Conservation (phyloP, 306 rosid genomes). For the Acacia acuminata region DNA sequence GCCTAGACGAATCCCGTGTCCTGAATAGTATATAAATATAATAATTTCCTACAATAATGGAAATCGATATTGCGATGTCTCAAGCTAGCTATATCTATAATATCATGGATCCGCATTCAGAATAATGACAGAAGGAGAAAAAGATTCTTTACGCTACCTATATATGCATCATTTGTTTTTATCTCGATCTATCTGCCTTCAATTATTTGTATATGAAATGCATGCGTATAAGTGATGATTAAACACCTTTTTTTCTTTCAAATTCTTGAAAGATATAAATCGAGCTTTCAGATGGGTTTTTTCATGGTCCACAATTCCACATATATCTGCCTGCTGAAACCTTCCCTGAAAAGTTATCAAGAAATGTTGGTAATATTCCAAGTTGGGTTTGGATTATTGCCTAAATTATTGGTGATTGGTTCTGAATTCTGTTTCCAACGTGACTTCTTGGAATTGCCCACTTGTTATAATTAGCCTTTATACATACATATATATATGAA, state of each 20-base stretch:
- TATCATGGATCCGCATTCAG: no score
- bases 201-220: neutral
- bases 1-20: slow-evolving; percentile 6
- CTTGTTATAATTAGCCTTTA: neutral
- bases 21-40: neutral
- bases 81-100: neutral
- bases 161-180: neutral
- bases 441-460: neutral
- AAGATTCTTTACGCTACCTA: neutral
- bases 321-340: neutral
- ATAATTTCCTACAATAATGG: neutral
- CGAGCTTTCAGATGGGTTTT: neutral
- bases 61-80: neutral
- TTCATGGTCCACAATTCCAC: neutral
- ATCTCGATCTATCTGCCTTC: neutral
- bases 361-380: neutral
- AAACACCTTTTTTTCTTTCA: neutral
- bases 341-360: neutral
- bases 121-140: neutral
- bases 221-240: neutral
- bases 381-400: neutral
- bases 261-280: neutral
- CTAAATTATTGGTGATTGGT: neutral
- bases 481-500: neutral
- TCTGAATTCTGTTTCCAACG: neutral